A percentile compares a stretch with the other conserved stretches of the same genome.
Conservation (phyloP, 2,329 filamentous ascomycete species). For the Colletotrichum falcatum region DNA sequence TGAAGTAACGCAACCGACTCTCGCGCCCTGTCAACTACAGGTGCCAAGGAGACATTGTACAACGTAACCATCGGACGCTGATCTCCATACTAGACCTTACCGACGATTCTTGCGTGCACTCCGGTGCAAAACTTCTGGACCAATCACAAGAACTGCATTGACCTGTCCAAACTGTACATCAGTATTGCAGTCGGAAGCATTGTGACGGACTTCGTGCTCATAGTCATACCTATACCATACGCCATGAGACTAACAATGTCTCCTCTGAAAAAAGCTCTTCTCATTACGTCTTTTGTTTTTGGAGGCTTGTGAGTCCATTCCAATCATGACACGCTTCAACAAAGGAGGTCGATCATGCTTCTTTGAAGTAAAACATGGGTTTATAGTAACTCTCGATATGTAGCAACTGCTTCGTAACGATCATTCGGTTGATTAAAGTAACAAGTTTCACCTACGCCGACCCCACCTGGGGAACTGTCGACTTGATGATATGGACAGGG, state of each 20-base stretch:
- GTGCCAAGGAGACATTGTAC: too few relatives aligned
- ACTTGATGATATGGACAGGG: slow-evolving; percentile 37
- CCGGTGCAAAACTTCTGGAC: slow-evolving; percentile 35
- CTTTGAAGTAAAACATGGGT: neutral
- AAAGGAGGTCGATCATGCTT: accelerated
- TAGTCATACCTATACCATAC: slow-evolving; percentile 17
- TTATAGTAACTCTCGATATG: neutral
- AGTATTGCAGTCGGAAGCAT: slow-evolving; percentile 37
- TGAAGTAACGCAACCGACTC: too few relatives aligned
- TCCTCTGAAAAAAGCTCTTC: neutral
- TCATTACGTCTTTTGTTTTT: slow-evolving; percentile 9
- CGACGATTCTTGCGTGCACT: slow-evolving; percentile 28
- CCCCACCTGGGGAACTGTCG: slow-evolving; percentile 37
- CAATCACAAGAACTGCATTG: slow-evolving; percentile 32
- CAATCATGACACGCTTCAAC: accelerated
- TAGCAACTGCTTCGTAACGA: slow-evolving; percentile 38
- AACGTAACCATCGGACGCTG: neutral
- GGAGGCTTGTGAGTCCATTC: slow-evolving; percentile 7
- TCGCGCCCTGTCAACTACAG: too few relatives aligned
- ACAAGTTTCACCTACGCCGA: slow-evolving; percentile 26
- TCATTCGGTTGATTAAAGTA: slow-evolving; percentile 32
- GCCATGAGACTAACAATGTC: slow-evolving; percentile 14
- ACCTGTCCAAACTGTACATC: slow-evolving; percentile 30
- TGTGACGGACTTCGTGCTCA: slow-evolving; percentile 19
- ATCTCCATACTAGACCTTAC: slow-evolving; percentile 13